A percentile compares a stretch with the other conserved stretches of the same genome.
These are phyloP conservation scores for Hippophae tibetana DNA, from an alignment of 306 rosid species.

Conservation along the genomic window DNA sequence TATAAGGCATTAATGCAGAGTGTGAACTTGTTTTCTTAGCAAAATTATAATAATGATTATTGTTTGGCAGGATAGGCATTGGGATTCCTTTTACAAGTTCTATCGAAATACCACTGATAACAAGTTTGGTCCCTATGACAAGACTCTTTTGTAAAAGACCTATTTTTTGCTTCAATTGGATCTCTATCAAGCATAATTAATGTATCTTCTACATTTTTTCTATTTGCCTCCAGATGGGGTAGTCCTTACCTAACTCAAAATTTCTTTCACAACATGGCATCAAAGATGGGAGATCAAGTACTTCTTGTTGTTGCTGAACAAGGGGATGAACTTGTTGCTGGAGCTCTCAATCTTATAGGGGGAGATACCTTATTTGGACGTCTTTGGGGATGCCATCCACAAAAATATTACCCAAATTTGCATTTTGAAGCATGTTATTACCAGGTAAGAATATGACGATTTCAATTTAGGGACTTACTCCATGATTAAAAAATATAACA, in stretches of 20 bases:
- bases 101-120: constrained; percentile 83
- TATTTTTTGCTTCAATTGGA: constrained; percentile 2
- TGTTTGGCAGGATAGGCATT: constrained; percentile 66
- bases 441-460: constrained; percentile 45
- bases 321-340: constrained; percentile 75
- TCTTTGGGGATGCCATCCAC: constrained; percentile 85
- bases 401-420: constrained; percentile 63
- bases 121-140: constrained; percentile 47
- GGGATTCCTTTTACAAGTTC: constrained; percentile 84
- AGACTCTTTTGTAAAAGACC: not conserved
- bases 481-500: no score
- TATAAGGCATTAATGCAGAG: not conserved
- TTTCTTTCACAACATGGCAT: constrained; percentile 72
- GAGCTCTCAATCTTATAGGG: constrained; percentile 92
- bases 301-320: constrained; percentile 83
- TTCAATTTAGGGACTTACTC: not conserved
- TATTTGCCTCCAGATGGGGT: constrained; percentile 72
- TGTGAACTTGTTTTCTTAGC: not conserved
- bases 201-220: constrained; percentile 13
- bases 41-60: constrained; percentile 4
- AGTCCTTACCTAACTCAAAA: constrained; percentile 77
- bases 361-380: constrained; percentile 92
- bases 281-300: constrained; percentile 83
- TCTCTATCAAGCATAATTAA: not conserved
- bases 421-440: constrained; percentile 98